A percentile compares a stretch with the other conserved stretches of the same genome.
These are phyloP conservation scores for Bacterosira constricta DNA, from an alignment of 108 stramenopile species.

Conservation along the genomic window DNA sequence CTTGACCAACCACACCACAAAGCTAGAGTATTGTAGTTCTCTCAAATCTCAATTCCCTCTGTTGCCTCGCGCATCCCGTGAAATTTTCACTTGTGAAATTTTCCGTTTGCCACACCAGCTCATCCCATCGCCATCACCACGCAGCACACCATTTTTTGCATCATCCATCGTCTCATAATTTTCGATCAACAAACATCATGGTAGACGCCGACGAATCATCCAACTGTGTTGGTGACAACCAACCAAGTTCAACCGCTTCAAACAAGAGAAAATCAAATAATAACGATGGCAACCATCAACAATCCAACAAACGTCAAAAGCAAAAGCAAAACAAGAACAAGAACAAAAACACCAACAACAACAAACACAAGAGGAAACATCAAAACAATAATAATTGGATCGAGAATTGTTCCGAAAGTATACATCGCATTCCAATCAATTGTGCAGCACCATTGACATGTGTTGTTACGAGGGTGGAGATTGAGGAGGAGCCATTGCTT, in stretches of 20 bases:
- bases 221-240: too few species aligned
- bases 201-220: not conserved
- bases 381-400: slow-evolving; percentile 37
- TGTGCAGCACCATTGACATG: slow-evolving; percentile 27
- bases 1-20: too few species aligned
- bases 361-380: not conserved
- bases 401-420: slow-evolving; percentile 33
- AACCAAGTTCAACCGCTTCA: too few species aligned
- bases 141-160: too few species aligned
- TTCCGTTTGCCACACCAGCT: too few species aligned
- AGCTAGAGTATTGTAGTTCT: too few species aligned
- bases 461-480: slow-evolving; percentile 32
- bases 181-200: too few species aligned
- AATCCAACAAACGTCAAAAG: not conserved
- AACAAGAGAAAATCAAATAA: not conserved
- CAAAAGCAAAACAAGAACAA: slow-evolving; percentile 1
- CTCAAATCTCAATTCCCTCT: too few species aligned
- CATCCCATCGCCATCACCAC: too few species aligned
- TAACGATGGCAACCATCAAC: not conserved
- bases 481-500: slow-evolving; percentile 12
- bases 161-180: too few species aligned
- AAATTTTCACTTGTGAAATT: too few species aligned
- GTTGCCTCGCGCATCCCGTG: too few species aligned
- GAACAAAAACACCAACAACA: slow-evolving; percentile 20
- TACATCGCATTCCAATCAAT: slow-evolving; percentile 24